phyloP scores from a whole-genome alignment of 331 rosid genomes.

The Pyrus hybrid region DNA sequence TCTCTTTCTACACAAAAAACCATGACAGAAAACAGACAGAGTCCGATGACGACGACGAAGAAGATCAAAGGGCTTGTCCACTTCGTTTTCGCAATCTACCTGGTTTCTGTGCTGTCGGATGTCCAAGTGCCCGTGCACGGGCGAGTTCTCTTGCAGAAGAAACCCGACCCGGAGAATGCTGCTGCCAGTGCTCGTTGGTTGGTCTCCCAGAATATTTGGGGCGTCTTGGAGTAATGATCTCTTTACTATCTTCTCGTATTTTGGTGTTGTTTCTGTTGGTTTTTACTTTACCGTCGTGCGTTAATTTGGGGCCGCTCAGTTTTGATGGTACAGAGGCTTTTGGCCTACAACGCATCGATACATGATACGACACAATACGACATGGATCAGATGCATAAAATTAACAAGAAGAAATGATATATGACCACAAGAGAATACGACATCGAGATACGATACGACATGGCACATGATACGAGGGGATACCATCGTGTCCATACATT shows the following conservation, averaged over 20 bases:
- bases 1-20: not conserved
- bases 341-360: not conserved
- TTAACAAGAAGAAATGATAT: too few species aligned
- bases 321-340: not conserved
- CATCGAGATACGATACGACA: rapidly evolving
- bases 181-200: constrained; percentile 84
- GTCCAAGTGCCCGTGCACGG: constrained; percentile 17
- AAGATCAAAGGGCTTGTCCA: not conserved
- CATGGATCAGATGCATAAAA: too few species aligned
- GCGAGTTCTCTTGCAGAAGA: constrained; percentile 26
- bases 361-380: too few species aligned
- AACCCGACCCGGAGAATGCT: constrained; percentile 63
- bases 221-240: constrained; percentile 52
- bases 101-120: constrained; percentile 17
- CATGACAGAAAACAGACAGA: not conserved
- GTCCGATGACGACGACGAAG: not conserved
- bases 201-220: constrained; percentile 68
- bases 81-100: constrained; percentile 2
- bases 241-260: not conserved
- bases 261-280: not conserved
- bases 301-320: not conserved
- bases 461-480: too few species aligned
- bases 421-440: too few species aligned
- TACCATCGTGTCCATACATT: too few species aligned
- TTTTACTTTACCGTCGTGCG: not conserved